Conservation (phyloP, 768 basidiomycete genomes). For the Lactarius sp. region DNA sequence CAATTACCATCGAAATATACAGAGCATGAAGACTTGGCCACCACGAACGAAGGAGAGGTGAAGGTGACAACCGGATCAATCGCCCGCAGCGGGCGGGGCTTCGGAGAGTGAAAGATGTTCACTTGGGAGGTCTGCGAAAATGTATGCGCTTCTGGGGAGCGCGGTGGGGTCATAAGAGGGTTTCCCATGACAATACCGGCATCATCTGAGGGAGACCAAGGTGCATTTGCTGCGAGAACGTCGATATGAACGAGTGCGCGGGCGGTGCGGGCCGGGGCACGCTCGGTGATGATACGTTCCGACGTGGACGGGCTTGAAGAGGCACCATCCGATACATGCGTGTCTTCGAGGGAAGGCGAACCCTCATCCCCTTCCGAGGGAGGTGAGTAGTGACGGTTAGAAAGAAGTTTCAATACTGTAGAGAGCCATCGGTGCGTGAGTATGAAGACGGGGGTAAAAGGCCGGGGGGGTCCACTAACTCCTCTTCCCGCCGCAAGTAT, state of each 20-base stretch:
- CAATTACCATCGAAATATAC: slow-evolving; percentile 47
- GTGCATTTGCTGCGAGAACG: slow-evolving; percentile 21
- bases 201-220: slow-evolving; percentile 26
- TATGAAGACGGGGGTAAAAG: slow-evolving; percentile 19
- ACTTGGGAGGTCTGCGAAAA: slow-evolving; percentile 19
- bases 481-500: slow-evolving; percentile 66
- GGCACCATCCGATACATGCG: slow-evolving; percentile 17
- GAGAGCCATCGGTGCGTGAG: slow-evolving; percentile 7
- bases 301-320: slow-evolving; percentile 20
- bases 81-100: slow-evolving; percentile 48
- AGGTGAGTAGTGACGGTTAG: slow-evolving; percentile 21
- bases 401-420: slow-evolving; percentile 28
- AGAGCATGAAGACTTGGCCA: slow-evolving; percentile 51
- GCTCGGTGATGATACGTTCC: slow-evolving; percentile 18
- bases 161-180: slow-evolving; percentile 22
- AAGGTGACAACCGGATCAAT: slow-evolving; percentile 71
- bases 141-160: slow-evolving; percentile 20
- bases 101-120: slow-evolving; percentile 28
- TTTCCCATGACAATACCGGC: slow-evolving; percentile 22
- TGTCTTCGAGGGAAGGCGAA: slow-evolving; percentile 21
- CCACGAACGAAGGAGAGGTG: slow-evolving; percentile 42
- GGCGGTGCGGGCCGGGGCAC: slow-evolving; percentile 32
- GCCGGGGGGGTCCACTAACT: slow-evolving; percentile 43
- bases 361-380: slow-evolving; percentile 11
- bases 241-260: slow-evolving; percentile 30